Evolutionary conservation across 2,329 filamentous ascomycete species (phyloP), one percentile per base, ranked within the genome.

Genomic region (Knufia fluminis): DNA sequence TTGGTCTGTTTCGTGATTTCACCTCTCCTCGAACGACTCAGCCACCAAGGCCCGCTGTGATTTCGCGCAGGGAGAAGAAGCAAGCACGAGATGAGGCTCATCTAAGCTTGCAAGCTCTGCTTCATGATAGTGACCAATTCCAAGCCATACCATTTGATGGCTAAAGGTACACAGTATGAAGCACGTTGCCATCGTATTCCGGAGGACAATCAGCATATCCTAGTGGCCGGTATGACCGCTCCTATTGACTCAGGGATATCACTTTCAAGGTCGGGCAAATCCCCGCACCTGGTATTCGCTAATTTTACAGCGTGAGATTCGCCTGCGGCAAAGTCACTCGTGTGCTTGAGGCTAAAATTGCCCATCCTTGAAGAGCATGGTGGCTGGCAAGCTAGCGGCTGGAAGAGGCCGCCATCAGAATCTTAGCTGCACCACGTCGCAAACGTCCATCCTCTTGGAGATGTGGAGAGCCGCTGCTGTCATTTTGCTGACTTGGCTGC

Each of bases 311-410:
- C 23, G 22, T 20, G 8, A 26, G 3, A 26, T 16, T 24, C 19
- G 40, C 22, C 14, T 33, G 31, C 19, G 42, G 4, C 28, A 9
- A 35, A 32, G 10, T 32, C 10, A 8, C 26, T 32, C 28, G 16
- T 45, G 4, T 33, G 28, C 16, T 16, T 32, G 28, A 33, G 31
- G 42, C 42, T 45, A 45, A 45, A 45, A 19, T 33, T 32, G 42
- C 19, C 14, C 31, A 23, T 41, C 38, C 38, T 9, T 20, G 9
- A 41, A 8, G 19, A 41, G 38, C 19, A 6, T 41, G 28, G 41
- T 45, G 42, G 42, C 24, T 45, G 40, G 22, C 40, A n/a, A 28
- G 40, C 40, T 43, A 43, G 40, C 28, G 40, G 40, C 20, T 16
- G 20, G 23, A 26, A 9, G 22, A n/a, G 8, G 22, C 28, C 40